phyloP scores from a whole-genome alignment of 768 basidiomycete genomes.

The Megacollybia marginata region DNA sequence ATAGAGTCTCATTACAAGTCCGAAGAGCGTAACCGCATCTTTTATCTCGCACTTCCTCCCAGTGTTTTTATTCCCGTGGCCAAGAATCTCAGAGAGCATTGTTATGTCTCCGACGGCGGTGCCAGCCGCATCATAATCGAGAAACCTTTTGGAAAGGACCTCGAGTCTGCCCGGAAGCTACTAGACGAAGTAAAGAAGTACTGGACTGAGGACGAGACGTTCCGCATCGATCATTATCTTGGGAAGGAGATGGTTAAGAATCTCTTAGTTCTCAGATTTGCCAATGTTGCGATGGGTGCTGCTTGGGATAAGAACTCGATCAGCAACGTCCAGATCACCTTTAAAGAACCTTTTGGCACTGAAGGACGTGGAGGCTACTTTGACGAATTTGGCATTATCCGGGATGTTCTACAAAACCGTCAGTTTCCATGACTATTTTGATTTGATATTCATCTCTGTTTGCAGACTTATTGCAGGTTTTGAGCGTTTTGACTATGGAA shows the following conservation, averaged over 20 bases:
- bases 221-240: conserved; percentile 98
- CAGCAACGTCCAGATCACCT: conserved; percentile 96
- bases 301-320: conserved; percentile 96
- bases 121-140: conserved; percentile 93
- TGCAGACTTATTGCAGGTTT: conserved; percentile 87
- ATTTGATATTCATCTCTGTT: conserved; percentile 10
- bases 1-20: conserved; percentile 68
- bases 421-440: conserved; percentile 6
- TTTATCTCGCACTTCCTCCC: conserved; percentile 97
- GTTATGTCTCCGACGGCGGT: conserved; percentile 62
- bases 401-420: conserved; percentile 98
- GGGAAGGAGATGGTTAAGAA: conserved; percentile 99
- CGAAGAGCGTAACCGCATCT: conserved; percentile 72
- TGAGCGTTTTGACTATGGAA: conserved; percentile 96
- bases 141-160: conserved; percentile 97
- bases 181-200: conserved; percentile 73
- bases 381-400: conserved; percentile 99
- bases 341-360: conserved; percentile 99
- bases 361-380: conserved; percentile 99
- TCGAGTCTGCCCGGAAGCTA: conserved; percentile 75
- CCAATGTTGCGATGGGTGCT: conserved; percentile 83
- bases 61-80: conserved; percentile 91
- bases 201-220: conserved; percentile 97
- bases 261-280: conserved; percentile 90
- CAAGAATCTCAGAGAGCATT: conserved; percentile 72